Conservation (phyloP, 1,139 yeast species). For the Geotrichum fermentans region DNA sequence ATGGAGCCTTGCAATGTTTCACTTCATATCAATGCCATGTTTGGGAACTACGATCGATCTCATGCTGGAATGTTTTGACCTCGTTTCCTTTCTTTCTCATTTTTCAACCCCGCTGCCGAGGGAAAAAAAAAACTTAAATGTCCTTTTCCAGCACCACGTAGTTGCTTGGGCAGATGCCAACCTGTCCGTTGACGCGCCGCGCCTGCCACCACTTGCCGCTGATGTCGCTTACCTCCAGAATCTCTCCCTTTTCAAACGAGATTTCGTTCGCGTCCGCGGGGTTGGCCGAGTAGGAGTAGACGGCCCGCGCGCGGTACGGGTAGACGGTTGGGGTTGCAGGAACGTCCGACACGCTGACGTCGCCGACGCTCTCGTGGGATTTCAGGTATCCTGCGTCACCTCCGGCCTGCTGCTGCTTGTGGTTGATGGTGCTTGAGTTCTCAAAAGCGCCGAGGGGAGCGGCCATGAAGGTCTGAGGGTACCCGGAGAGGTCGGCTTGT, state of each 20-base stretch:
- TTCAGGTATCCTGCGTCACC: constrained; percentile 6
- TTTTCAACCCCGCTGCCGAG: too few relatives aligned
- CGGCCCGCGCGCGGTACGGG: constrained; percentile 81
- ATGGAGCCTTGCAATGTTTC: too few relatives aligned
- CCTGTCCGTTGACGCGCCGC: constrained; percentile 79
- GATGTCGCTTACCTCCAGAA: constrained; percentile 85
- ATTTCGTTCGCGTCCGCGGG: constrained; percentile 93
- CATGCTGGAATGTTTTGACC: too few relatives aligned
- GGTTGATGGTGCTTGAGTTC: constrained; percentile 38
- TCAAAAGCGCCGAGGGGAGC: constrained; percentile 56
- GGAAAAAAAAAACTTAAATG: not conserved
- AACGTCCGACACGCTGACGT: constrained; percentile 20
- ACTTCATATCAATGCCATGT: too few relatives aligned
- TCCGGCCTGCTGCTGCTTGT: not conserved
- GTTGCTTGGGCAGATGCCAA: constrained; percentile 95
- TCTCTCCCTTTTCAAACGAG: constrained; percentile 84
- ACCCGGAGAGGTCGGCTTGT: constrained; percentile 22
- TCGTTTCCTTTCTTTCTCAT: not conserved
- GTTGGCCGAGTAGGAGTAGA: constrained; percentile 65
- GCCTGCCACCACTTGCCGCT: constrained; percentile 99
- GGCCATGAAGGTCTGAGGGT: constrained; percentile 50
- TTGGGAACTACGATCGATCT: too few relatives aligned
- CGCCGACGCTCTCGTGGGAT: constrained; percentile 5
- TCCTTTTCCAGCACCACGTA: constrained; percentile 52
- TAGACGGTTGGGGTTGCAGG: constrained; percentile 46